These are phyloP conservation scores for Teratosphaeria destructans DNA, from an alignment of 2,329 filamentous ascomycete genomes.

Conservation along the genomic window DNA sequence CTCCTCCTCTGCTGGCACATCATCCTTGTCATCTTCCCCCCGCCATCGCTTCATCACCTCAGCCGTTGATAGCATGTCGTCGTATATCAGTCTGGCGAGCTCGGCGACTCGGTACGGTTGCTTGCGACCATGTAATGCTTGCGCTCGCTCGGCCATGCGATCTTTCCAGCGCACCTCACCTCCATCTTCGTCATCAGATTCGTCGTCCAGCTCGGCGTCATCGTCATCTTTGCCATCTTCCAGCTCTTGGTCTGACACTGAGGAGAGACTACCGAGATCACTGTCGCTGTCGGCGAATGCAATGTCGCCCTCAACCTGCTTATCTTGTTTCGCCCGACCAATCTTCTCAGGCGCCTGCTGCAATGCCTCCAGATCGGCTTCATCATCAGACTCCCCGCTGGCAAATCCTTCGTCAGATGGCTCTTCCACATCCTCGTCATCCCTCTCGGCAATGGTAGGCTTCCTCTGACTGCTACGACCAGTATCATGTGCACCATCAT, in stretches of 20 bases:
- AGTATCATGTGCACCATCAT: constrained; percentile 33
- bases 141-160: constrained; percentile 67
- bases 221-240: constrained; percentile 35
- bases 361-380: constrained; percentile 35
- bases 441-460: constrained; percentile 38
- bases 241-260: constrained; percentile 44
- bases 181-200: constrained; percentile 55
- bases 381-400: constrained; percentile 44
- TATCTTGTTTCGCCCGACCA: constrained; percentile 41
- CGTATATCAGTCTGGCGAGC: constrained; percentile 80
- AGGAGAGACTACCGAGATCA: constrained; percentile 80
- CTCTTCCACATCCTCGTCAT: constrained; percentile 41
- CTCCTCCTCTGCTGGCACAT: constrained; percentile 51
- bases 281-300: constrained; percentile 96
- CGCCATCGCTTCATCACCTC: constrained; percentile 74
- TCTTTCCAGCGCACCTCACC: constrained; percentile 76
- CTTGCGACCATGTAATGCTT: constrained; percentile 57
- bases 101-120: constrained; percentile 69
- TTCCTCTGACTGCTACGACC: constrained; percentile 35
- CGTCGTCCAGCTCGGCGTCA: constrained; percentile 56
- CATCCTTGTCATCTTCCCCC: constrained; percentile 48
- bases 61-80: constrained; percentile 61
- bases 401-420: constrained; percentile 40
- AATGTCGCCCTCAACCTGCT: constrained; percentile 54
- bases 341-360: constrained; percentile 36